phyloP scores from a whole-genome alignment of 1,284 basidiomycete genomes.

The Rhodotorula sp. region DNA sequence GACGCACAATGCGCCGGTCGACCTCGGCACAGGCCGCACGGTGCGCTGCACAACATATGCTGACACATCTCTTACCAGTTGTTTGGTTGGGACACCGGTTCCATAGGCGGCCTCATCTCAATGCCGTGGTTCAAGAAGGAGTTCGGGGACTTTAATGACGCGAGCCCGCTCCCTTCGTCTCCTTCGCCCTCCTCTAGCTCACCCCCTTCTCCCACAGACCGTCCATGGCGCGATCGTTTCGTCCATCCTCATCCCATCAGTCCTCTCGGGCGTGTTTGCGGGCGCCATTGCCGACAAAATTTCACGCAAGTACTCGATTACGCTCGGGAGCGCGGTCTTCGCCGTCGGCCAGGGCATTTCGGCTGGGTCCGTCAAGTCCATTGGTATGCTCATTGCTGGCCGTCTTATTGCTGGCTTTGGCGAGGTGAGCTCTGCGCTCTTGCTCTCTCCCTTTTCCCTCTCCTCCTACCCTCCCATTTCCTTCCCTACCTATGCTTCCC shows the following conservation, averaged over 20 bases:
- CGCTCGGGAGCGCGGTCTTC: constrained; percentile 54
- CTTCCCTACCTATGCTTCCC: background rate
- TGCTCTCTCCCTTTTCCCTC: no score
- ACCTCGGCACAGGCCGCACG: no score
- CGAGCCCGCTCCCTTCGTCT: background rate
- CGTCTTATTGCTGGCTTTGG: constrained; percentile 56
- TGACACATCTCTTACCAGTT: background rate
- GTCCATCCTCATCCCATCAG: constrained; percentile 55
- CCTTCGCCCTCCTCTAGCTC: background rate
- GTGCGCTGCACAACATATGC: background rate
- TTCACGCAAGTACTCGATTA: constrained; percentile 58
- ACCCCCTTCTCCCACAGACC: background rate
- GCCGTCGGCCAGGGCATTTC: constrained; percentile 51
- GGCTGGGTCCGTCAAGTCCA: constrained; percentile 37
- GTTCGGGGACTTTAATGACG: background rate
- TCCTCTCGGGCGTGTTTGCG: constrained; percentile 55
- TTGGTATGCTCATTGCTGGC: constrained; percentile 56
- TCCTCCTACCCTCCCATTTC: no score
- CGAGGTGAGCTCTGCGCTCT: constrained; percentile 19
- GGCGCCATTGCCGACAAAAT: constrained; percentile 58
- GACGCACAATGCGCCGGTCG: background rate
- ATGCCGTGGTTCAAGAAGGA: background rate
- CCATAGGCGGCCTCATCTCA: constrained; percentile 5
- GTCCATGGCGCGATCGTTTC: constrained; percentile 14
- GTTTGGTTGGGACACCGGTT: constrained; percentile 22